A percentile compares a stretch with the other conserved stretches of the same genome.
Evolutionary conservation across 345 rosid species (phyloP).

Genomic region (Gossypium turneri): DNA sequence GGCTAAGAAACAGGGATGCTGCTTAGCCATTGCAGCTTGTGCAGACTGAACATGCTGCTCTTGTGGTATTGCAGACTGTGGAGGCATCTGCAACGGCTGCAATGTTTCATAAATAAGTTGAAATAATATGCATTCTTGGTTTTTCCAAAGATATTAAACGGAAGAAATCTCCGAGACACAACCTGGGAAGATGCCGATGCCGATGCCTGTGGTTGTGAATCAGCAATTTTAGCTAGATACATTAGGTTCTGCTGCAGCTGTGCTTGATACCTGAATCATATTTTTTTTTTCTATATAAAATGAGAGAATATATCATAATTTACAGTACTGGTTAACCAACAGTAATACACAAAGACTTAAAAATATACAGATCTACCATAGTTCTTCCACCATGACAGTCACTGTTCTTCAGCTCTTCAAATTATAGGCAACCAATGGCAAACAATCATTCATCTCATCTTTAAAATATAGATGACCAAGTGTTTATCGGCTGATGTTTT

Average conservation of each 20-base stretch:
- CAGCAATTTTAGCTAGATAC: slow-evolving; percentile 38
- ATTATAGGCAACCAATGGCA: background rate
- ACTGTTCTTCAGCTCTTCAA: background rate
- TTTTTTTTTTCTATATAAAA: background rate
- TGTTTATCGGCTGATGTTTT: background rate
- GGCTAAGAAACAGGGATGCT: slow-evolving; percentile 11
- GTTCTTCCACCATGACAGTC: background rate
- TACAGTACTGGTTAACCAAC: background rate
- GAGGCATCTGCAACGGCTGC: slow-evolving; percentile 19
- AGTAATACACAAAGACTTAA: background rate
- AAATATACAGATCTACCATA: background rate
- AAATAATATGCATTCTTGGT: background rate
- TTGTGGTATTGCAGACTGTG: slow-evolving; percentile 22
- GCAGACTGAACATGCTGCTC: slow-evolving; percentile 27
- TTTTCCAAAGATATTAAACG: background rate
- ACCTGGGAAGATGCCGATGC: slow-evolving; percentile 29
- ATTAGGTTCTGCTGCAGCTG: slow-evolving; percentile 39
- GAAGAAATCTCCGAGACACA: background rate
- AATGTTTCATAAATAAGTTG: background rate
- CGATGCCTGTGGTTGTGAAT: slow-evolving; percentile 29
- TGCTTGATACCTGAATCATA: slow-evolving; percentile 31
- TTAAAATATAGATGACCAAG: slow-evolving; percentile 3
- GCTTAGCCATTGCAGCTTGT: slow-evolving; percentile 28
- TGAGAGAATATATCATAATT: background rate
- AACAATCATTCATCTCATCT: slow-evolving; percentile 6